Base-by-base conservation (phyloP, 805 yeast genomes). In the Saturnispora mendoncae region DNA sequence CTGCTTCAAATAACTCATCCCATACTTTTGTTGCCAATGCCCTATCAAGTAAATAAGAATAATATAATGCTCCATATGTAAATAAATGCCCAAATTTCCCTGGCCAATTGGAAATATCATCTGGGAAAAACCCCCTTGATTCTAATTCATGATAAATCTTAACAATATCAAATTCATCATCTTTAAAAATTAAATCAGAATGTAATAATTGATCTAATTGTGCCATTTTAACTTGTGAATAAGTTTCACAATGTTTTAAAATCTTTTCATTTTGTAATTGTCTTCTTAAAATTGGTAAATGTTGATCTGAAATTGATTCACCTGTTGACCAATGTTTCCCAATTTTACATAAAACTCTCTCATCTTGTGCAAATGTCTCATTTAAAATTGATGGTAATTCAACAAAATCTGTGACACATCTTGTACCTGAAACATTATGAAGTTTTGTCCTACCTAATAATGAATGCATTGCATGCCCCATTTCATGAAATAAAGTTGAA, bases 401-500 rank as follows among this genome's bases (percentile, higher is more conserved):
- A 14, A 92, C 98, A 64, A 92, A 92, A 59, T 92, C 98, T 0
- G 97, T 85, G 4, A 85, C 83, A 58, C 97, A 90, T 45, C 98
- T 71, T 0, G 98, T 92, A 3, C 98, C 98, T 26, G 94, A 80
- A 7, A 90, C 81, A 57, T 87, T 92, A 57, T 92, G 98, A 39
- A 90, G 64, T 33, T 80, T 70, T 0, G 98, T 92, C 47, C 90
- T 72, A 0, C 97, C 98, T 17, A 92, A 64, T 95, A 92, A 90
- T 3, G 97, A 85, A 59, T 92, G 98, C 76, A 92, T 83, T 1
- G 97, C 97, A 61, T 92, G 98, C 1, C 98, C 98, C 95, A 92
- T 87, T 62, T 92, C 98, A 61, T 92, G 98, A 65, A 92, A 92
- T 15, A 92, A 65, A 0, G 98, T 92, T 52, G 90, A 95, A 17